Base-by-base conservation (phyloP, 1,284 basidiomycete species). In the Rhodotorula sp. region DNA sequence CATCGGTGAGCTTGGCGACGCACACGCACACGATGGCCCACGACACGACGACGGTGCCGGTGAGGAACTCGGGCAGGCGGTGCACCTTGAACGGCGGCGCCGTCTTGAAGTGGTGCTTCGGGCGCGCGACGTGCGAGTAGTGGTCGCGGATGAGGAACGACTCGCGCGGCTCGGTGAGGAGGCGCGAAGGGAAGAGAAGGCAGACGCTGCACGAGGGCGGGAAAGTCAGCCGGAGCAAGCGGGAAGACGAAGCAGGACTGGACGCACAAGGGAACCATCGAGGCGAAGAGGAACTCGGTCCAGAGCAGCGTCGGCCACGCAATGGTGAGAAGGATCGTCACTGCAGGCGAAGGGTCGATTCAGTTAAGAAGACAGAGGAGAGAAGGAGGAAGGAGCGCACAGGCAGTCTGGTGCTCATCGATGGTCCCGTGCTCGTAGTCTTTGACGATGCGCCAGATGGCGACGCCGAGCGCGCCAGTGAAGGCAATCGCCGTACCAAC, bases 231-330 rank as follows among this genome's bases (percentile, higher is more conserved):
- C 14, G 3, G 14, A n/a, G 14, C n/a, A 2, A n/a, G 21, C 25
- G 13, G 44, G 21, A 19, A 4, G 21, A 45, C 44, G 54, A 55
- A 25, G 53, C 4, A 23, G n/a, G 10, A n/a, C 1, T 19, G 7
- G 58, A 55, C 72, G 50, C 19, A 77, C 74, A 77, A 77, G 44
- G 78, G 77, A 5, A 74, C 75, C 48, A 73, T 61, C 27, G 72
- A 74, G 53, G 71, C 78, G 34, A 74, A 70, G 45, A 77, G 52
- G 34, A 77, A 72, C 62, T 78, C 73, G 63, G 77, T 61, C 75
- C 74, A 79, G 17, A 74, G 70, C 14, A 79, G 59, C 41, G 74
- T 71, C 10, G 78, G 78, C 78, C 78, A 79, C 9, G 66, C 73
- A 23, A 78, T 72, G 14, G 78, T 79, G 68, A 78, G 73, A 7